Evolutionary conservation across 352 stramenopile species (phyloP), one percentile per base, ranked within the genome.

Genomic region (Lagenidium giganteum): DNA sequence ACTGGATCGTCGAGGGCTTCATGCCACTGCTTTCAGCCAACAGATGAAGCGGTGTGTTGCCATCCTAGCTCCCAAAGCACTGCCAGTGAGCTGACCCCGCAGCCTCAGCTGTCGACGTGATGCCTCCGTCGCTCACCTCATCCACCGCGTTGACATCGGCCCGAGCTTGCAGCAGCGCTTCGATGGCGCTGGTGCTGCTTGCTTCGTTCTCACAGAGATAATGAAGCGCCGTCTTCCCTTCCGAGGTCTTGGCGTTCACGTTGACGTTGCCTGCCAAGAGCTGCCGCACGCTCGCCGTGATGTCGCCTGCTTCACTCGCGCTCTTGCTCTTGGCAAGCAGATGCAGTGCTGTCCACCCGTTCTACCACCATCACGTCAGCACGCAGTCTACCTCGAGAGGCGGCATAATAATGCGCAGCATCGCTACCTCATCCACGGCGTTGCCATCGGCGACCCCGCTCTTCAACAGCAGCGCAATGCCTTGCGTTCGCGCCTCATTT

Each of bases 291-390:
- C 56, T 61, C 28, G 22, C 9, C 9, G 14, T 14, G 28, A 32
- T 9, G n/a, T 54, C 14, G 17, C 14, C 25, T 5, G 54, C 25
- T 3, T 41, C 38, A 12, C 54, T 47, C 5, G 39, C 37, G 33
- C 56, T 31, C 20, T 52, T 57, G 57, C 67, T 71, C 42, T 67
- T 67, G 47, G 52, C 51, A 26, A 92, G 49, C 16, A 88, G 45
- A 47, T 92, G 80, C 25, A 92, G 70, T 31, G 74, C 67, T 2
- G 72, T 65, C 69, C 73, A 87, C 6, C 81, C 81, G 12, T 74
- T 72, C 77, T 90, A 30, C 11, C 12, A 34, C 12, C n/a, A 43
- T 36, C 3, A 24, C 11, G 14, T 11, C 29, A 11, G 21, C n/a
- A 38, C n/a, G n/a, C n/a, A n/a, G n/a, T n/a, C n/a, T n/a, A n/a